Evolutionary conservation across 2,329 filamentous ascomycete species (phyloP).

Genomic region (Myriosclerotinia curreyana): DNA sequence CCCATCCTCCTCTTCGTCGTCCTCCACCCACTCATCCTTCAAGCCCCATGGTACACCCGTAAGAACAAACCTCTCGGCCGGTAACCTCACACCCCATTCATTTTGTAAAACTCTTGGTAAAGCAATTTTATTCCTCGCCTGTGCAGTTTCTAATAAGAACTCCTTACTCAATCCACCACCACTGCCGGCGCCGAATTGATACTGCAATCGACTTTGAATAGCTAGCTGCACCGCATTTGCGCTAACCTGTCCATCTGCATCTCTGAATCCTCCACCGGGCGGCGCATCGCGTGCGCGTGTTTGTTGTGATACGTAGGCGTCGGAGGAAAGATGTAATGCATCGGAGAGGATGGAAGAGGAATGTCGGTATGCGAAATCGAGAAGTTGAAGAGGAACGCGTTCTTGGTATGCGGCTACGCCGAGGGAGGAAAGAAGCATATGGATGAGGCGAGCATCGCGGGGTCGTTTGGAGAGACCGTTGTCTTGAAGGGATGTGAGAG

Average conservation of each 20-base stretch:
- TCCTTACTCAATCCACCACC: constrained; percentile 63
- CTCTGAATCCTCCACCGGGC: constrained; percentile 35
- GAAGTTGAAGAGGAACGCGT: constrained; percentile 75
- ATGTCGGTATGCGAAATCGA: constrained; percentile 85
- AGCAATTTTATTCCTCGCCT: constrained; percentile 64
- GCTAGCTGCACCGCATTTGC: constrained; percentile 70
- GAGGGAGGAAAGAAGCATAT: constrained; percentile 74
- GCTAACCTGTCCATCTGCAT: constrained; percentile 48
- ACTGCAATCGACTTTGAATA: constrained; percentile 64
- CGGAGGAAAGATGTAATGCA: constrained; percentile 64
- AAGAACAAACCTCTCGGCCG: constrained; percentile 66
- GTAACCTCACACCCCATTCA: constrained; percentile 66
- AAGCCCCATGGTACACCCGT: constrained; percentile 64
- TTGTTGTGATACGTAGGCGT: constrained; percentile 57
- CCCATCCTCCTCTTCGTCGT: constrained; percentile 43
- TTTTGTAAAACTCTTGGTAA: constrained; percentile 61
- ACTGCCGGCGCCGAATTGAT: constrained; percentile 60
- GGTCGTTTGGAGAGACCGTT: constrained; percentile 52
- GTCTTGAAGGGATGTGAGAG: constrained; percentile 39
- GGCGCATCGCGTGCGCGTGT: constrained; percentile 39
- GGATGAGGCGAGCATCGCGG: constrained; percentile 74
- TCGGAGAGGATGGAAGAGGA: constrained; percentile 69
- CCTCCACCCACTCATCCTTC: constrained; percentile 56
- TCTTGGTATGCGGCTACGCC: constrained; percentile 78
- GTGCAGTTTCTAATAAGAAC: constrained; percentile 71